These are phyloP conservation scores for Gentiana straminea DNA, from an alignment of 257 asterid species.

Conservation along the genomic window DNA sequence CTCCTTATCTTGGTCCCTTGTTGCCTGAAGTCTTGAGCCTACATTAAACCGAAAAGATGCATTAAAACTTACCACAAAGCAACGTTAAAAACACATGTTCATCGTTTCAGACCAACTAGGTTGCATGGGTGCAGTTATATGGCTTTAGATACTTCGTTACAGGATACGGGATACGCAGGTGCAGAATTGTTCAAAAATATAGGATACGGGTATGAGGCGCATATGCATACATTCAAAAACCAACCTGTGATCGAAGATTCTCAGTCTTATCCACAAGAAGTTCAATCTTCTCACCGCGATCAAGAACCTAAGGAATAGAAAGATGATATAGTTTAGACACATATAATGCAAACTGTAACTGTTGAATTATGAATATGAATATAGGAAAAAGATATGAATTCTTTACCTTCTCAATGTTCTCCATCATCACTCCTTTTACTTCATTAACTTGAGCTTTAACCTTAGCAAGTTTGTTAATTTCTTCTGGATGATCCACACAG, in stretches of 20 bases:
- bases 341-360: neutral
- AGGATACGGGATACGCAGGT: too few species aligned
- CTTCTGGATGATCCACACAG: slow-evolving; percentile 41
- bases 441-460: slow-evolving; percentile 47
- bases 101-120: too few species aligned
- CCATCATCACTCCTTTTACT: slow-evolving; percentile 57
- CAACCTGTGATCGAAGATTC: slow-evolving; percentile 41
- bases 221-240: neutral
- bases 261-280: slow-evolving; percentile 42
- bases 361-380: neutral
- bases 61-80: too few species aligned
- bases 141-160: too few species aligned
- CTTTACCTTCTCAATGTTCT: slow-evolving; percentile 50
- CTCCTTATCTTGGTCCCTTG: slow-evolving; percentile 36
- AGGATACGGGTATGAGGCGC: too few species aligned
- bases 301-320: slow-evolving; percentile 29
- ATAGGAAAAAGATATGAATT: neutral
- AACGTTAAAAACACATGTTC: neutral
- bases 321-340: neutral
- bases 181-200: too few species aligned
- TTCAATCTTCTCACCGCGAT: slow-evolving; percentile 44
- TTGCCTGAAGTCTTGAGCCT: slow-evolving; percentile 45
- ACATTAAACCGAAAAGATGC: neutral
- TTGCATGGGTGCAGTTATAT: too few species aligned
- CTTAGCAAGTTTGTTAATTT: slow-evolving; percentile 37